Evolutionary conservation across 2,329 filamentous ascomycete genomes (phyloP).

Genomic region (Calonectria honghensis): DNA sequence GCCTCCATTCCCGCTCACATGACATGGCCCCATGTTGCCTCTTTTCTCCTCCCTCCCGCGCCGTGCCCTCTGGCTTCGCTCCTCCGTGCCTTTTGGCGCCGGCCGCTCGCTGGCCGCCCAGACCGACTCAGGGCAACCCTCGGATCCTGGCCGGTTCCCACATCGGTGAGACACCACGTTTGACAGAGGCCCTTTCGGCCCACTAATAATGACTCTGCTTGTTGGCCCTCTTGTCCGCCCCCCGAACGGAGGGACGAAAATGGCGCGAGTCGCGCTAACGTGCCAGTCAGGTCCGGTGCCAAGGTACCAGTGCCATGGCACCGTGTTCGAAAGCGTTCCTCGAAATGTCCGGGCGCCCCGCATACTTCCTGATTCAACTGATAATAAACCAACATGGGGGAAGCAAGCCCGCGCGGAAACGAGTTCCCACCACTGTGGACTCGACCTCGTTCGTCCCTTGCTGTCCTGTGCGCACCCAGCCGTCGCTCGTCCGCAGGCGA

Average conservation of each 20-base stretch:
- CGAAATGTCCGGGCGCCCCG: constrained; percentile 18
- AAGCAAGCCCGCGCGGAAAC: not conserved
- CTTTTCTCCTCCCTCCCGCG: not conserved
- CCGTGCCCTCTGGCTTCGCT: not conserved
- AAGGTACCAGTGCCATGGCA: constrained; percentile 27
- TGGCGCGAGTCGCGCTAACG: constrained; percentile 21
- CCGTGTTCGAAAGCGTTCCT: constrained; percentile 24
- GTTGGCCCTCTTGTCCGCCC: too few relatives aligned
- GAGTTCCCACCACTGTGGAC: constrained; percentile 1
- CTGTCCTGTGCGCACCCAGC: not conserved
- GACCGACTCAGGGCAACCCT: not conserved
- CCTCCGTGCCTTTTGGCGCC: not conserved
- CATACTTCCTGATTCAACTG: constrained; percentile 7
- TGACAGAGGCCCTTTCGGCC: constrained; percentile 1
- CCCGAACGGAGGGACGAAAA: constrained; percentile 5
- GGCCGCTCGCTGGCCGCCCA: too few relatives aligned
- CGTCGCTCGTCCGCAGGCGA: not conserved
- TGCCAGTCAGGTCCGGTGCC: constrained; percentile 22
- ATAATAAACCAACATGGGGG: not conserved
- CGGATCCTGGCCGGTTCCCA: constrained; percentile 21
- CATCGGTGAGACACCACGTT: constrained; percentile 28
- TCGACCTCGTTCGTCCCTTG: too few relatives aligned
- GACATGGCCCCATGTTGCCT: constrained; percentile 8
- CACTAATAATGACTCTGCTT: constrained; percentile 25
- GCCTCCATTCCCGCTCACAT: constrained; percentile 2